Conservation (phyloP, 2,329 filamentous ascomycete genomes). For the Gaeumannomyces sp. region DNA sequence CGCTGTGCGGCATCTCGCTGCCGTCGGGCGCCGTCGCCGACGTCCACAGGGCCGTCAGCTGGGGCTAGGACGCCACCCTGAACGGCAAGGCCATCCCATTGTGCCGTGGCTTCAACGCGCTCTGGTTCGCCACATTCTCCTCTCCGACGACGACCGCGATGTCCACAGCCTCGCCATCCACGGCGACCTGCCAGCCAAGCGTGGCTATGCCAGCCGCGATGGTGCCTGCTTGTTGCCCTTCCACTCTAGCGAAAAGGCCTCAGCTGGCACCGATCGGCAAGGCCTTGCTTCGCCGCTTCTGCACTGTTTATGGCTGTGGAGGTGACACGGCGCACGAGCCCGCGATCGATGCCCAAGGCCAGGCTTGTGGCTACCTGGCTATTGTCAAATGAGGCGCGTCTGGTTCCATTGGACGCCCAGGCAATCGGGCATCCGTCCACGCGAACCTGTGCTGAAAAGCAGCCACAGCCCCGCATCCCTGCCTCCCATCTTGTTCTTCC, state of each 20-base stretch:
- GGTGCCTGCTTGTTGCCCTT: constrained; percentile 32
- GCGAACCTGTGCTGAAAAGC: no score
- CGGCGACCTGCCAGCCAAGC: constrained; percentile 24
- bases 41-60: constrained; percentile 28
- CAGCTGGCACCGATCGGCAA: constrained; percentile 26
- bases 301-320: constrained; percentile 29
- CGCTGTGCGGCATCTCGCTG: constrained; percentile 18
- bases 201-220: constrained; percentile 26
- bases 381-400: no score
- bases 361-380: no score
- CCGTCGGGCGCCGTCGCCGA: constrained; percentile 19
- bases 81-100: constrained; percentile 22
- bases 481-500: no score
- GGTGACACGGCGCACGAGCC: neutral
- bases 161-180: no score
- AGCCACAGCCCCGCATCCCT: no score
- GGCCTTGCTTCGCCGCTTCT: constrained; percentile 25
- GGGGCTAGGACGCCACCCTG: constrained; percentile 28
- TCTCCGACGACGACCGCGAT: no score
- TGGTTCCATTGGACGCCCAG: no score
- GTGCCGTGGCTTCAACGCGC: constrained; percentile 30
- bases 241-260: constrained; percentile 16
- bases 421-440: no score
- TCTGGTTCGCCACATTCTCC: constrained; percentile 27
- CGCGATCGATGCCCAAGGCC: no score